Conservation (phyloP, 352 stramenopile genomes). For the Paralagenidium karlingii region DNA sequence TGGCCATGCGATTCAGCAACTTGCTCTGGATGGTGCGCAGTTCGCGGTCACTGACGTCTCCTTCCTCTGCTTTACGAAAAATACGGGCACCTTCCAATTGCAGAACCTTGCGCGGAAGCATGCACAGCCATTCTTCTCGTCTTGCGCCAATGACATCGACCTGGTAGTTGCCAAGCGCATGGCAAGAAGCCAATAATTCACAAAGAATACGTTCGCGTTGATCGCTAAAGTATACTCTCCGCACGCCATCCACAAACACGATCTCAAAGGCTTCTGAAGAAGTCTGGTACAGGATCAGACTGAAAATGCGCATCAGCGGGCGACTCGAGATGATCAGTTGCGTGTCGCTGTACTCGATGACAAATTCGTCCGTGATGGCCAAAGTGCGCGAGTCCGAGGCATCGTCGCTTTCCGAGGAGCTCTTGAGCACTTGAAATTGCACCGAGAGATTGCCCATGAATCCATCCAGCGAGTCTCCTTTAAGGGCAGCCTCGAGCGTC, state of each 20-base stretch:
- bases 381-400: conserved; percentile 24
- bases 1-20: conserved; percentile 43
- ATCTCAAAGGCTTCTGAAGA: conserved; percentile 55
- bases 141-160: conserved; percentile 38
- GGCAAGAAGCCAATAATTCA: conserved; percentile 59
- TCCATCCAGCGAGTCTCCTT: conserved; percentile 26
- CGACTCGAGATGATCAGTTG: conserved; percentile 52
- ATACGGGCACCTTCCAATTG: conserved; percentile 47
- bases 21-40: conserved; percentile 47
- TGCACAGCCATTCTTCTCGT: conserved; percentile 36
- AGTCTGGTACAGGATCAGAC: conserved; percentile 48
- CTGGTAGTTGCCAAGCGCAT: conserved; percentile 56
- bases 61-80: conserved; percentile 15
- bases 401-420: conserved; percentile 27
- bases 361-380: conserved; percentile 53
- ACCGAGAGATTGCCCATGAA: no score
- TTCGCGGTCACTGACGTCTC: conserved; percentile 51
- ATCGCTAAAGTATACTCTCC: conserved; percentile 45
- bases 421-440: conserved; percentile 54
- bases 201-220: conserved; percentile 65
- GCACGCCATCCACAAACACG: conserved; percentile 59
- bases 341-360: conserved; percentile 31
- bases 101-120: conserved; percentile 67
- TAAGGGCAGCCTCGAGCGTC: conserved; percentile 42
- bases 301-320: conserved; percentile 56